Conservation (phyloP, 768 basidiomycete species). For the Russula ochroleuca region DNA sequence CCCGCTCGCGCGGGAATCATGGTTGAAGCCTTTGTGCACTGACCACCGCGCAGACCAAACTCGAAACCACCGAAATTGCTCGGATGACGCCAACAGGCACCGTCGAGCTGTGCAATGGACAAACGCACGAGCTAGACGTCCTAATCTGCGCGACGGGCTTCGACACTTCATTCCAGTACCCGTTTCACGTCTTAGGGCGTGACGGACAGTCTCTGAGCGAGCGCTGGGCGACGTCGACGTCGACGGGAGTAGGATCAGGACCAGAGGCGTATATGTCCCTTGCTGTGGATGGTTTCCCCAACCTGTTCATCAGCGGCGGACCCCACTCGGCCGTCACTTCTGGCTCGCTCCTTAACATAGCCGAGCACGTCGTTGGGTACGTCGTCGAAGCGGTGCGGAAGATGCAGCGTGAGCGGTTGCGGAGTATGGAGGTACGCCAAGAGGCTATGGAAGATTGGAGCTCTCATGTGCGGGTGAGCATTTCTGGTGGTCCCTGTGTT, state of each 20-base stretch:
- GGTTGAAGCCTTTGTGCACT: too few relatives aligned
- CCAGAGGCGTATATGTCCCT: slow-evolving; percentile 51
- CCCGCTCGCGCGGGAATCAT: too few relatives aligned
- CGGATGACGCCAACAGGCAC: slow-evolving; percentile 47
- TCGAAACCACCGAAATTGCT: slow-evolving; percentile 43
- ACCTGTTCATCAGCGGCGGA: slow-evolving; percentile 55
- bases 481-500: neutral
- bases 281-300: slow-evolving; percentile 63
- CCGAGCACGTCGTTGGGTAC: slow-evolving; percentile 57
- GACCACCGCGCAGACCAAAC: slow-evolving; percentile 42
- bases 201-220: slow-evolving; percentile 48
- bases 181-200: slow-evolving; percentile 53
- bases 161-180: slow-evolving; percentile 46
- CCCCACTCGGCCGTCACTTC: slow-evolving; percentile 55
- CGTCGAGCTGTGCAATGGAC: slow-evolving; percentile 53
- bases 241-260: slow-evolving; percentile 34
- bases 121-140: slow-evolving; percentile 51
- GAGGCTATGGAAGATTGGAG: slow-evolving; percentile 62
- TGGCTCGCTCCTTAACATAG: slow-evolving; percentile 51
- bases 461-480: slow-evolving; percentile 50
- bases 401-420: slow-evolving; percentile 57
- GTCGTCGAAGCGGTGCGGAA: slow-evolving; percentile 52
- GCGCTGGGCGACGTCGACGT: slow-evolving; percentile 40
- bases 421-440: slow-evolving; percentile 55
- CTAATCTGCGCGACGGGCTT: slow-evolving; percentile 63